phyloP scores from a whole-genome alignment of 371 early-diverging fungal species.

The Zychaea mexicana region DNA sequence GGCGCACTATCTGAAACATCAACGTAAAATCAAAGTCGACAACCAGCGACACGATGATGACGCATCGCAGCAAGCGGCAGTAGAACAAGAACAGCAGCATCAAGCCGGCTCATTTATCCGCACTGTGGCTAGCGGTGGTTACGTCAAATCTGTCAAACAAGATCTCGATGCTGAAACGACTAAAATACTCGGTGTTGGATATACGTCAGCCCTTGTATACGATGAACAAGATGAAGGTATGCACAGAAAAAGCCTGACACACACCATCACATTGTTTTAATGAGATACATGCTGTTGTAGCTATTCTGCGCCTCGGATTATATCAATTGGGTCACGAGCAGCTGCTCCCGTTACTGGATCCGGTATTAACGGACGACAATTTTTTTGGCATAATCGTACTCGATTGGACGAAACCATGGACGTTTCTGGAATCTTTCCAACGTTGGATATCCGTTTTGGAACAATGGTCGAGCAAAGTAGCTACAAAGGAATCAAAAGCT shows the following conservation, averaged over 20 bases:
- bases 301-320: conserved; percentile 75
- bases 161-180: conserved; percentile 23
- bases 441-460: conserved; percentile 75
- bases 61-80: conserved; percentile 21
- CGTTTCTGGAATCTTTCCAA: conserved; percentile 74
- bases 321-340: conserved; percentile 74
- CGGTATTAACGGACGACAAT: conserved; percentile 67
- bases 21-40: conserved; percentile 40
- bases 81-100: conserved; percentile 15
- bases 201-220: conserved; percentile 74
- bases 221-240: conserved; percentile 79
- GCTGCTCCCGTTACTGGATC: conserved; percentile 68
- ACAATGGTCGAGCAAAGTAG: conserved; percentile 49
- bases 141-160: conserved; percentile 3
- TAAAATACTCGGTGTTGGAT: conserved; percentile 69
- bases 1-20: conserved; percentile 62
- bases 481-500: conserved; percentile 45
- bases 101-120: neutral
- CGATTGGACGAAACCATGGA: conserved; percentile 91
- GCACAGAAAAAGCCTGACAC: neutral
- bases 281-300: too few relatives aligned
- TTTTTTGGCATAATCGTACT: conserved; percentile 73
- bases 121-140: conserved; percentile 25
- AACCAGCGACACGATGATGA: conserved; percentile 27
- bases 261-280: neutral